phyloP scores from a whole-genome alignment of 495 filamentous ascomycete genomes.

The Xylaria acuta region DNA sequence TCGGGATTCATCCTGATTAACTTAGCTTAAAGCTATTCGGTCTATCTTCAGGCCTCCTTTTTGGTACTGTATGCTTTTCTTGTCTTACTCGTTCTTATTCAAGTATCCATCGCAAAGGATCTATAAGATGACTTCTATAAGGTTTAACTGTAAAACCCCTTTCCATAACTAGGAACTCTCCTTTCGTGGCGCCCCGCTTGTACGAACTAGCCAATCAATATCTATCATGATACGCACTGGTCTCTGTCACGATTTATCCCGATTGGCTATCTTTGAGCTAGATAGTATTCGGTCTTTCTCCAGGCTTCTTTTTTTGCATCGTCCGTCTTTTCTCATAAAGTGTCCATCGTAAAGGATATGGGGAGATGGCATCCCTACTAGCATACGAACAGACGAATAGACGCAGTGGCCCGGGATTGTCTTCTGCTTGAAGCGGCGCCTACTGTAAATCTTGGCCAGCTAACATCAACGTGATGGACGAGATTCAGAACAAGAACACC shows the following conservation, averaged over 20 bases:
- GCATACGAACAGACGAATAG: slow-evolving; percentile 1
- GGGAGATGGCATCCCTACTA: neutral
- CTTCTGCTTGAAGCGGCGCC: neutral
- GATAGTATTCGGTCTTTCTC: slow-evolving; percentile 1
- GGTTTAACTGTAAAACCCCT: slow-evolving; percentile 1
- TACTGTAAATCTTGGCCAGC: slow-evolving; percentile 12
- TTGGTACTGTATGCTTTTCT: slow-evolving; percentile 15
- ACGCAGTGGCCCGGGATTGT: neutral
- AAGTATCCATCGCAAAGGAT: neutral
- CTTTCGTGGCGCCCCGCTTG: slow-evolving; percentile 17
- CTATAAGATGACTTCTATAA: neutral
- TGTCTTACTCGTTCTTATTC: slow-evolving; percentile 4
- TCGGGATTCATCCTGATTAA: neutral
- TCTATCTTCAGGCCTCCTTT: neutral
- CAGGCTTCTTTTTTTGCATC: neutral
- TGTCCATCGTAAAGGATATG: neutral
- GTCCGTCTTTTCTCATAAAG: slow-evolving; percentile 17
- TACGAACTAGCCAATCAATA: slow-evolving; percentile 20
- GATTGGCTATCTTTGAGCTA: neutral
- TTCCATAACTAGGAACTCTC: neutral
- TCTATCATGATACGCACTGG: slow-evolving; percentile 30
- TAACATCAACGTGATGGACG: slow-evolving; percentile 13
- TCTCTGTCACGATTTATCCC: slow-evolving; percentile 6
- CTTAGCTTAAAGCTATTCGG: neutral
- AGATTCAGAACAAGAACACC: slow-evolving; percentile 3